Evolutionary conservation across 2,329 filamentous ascomycete genomes (phyloP), one percentile per base, ranked within the genome.

Genomic region (Alternaria infectoria): DNA sequence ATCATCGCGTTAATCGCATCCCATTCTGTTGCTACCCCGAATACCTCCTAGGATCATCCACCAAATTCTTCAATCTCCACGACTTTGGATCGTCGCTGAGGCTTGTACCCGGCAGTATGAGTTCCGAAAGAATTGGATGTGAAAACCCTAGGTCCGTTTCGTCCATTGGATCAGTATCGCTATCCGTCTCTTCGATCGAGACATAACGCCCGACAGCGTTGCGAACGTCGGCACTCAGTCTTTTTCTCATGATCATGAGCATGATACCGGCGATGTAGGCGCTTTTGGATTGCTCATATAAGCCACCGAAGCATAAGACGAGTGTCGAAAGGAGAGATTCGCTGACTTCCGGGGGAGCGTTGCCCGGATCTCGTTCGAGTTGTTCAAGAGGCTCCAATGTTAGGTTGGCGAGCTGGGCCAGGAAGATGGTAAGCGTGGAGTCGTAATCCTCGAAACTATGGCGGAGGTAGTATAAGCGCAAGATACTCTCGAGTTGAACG

Each of bases 271-370:
- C 62, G 17, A 62, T 45, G 13, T 30, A 62, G 11, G 55, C 54
- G 23, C 23, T 54, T 36, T 59, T 59, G 0, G 60, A 59, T 54
- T 69, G 67, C 15, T 51, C 43, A 12, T 67, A 40, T 15, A 69
- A 30, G 3, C 67, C 67, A 26, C 57, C 63, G 4, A 58, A 50
- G 6, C 46, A 59, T 10, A 69, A 36, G 23, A 68, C 63, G 11
- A 69, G 61, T 17, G 67, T 68, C 7, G 67, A 68, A 3, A 64
- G 51, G 9, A 68, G 45, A 11, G 59, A 19, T 26, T 69, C 54
- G 28, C 62, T 52, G 25, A 54, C 15, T 3, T 45, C 44, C 13
- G 5, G 13, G 9, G 56, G 50, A 12, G 45, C 59, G 40, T 15
- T 40, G 25, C 21, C 32, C 15, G 47, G 56, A 13, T 55, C 28